phyloP scores from a whole-genome alignment of 768 basidiomycete genomes.

The Rhizopogon vesiculosus region DNA sequence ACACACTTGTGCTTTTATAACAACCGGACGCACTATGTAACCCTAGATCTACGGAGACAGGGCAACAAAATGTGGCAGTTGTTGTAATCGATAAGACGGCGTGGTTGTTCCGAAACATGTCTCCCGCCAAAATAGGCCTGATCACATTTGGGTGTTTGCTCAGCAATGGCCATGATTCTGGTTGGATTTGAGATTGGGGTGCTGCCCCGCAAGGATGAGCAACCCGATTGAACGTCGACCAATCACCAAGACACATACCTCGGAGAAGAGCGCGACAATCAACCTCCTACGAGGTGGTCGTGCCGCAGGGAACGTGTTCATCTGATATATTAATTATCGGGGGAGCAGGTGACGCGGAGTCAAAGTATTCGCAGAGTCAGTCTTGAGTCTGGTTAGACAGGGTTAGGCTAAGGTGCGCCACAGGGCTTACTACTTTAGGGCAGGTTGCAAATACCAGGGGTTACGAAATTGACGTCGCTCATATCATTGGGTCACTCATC shows the following conservation, averaged over 20 bases:
- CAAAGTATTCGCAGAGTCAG: conserved; percentile 3
- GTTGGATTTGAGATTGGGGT: conserved; percentile 15
- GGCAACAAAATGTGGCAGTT: conserved; percentile 13
- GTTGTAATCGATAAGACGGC: conserved; percentile 27
- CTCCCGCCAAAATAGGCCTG: conserved; percentile 13
- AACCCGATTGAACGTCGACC: not conserved
- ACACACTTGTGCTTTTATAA: conserved; percentile 26
- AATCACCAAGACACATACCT: conserved; percentile 1
- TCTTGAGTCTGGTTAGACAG: not conserved
- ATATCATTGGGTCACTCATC: conserved; percentile 22
- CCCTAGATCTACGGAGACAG: conserved; percentile 18
- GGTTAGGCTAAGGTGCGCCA: conserved; percentile 13
- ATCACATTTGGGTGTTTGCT: conserved; percentile 9
- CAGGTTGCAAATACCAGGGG: conserved; percentile 21
- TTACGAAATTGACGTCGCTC: conserved; percentile 4
- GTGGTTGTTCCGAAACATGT: conserved; percentile 17
- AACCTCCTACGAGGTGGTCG: not conserved
- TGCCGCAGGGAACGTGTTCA: conserved; percentile 1
- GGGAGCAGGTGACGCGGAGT: not conserved
- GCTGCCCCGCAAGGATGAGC: conserved; percentile 12
- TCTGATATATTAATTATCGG: not conserved
- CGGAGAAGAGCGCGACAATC: not conserved
- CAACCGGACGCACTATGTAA: conserved; percentile 9
- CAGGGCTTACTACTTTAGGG: conserved; percentile 28
- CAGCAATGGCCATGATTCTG: conserved; percentile 22